Percentiles rank a stretch among this genome's conserved stretches.
Evolutionary conservation across 2,329 filamentous ascomycete species (phyloP).

Genomic region (Fusarium concolor): DNA sequence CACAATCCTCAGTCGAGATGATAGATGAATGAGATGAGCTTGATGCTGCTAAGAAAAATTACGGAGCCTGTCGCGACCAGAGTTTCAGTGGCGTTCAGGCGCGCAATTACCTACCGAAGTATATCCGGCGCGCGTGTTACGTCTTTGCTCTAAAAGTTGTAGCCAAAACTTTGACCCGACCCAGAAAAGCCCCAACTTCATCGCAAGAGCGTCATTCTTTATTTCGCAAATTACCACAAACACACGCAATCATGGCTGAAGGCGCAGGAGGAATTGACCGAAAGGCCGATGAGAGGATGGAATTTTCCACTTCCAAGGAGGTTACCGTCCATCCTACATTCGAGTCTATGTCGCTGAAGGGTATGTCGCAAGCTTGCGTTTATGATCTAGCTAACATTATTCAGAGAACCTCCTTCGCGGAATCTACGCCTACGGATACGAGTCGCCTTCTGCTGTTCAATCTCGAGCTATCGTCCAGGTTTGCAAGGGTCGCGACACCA

Average conservation of each 20-base stretch:
- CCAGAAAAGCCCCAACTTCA: constrained; percentile 18
- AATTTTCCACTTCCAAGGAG: constrained; percentile 98
- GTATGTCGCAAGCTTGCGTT: constrained; percentile 52
- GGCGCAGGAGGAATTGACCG: constrained; percentile 81
- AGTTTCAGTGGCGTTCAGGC: constrained; percentile 42
- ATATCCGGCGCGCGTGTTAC: constrained; percentile 46
- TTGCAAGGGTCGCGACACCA: constrained; percentile 98
- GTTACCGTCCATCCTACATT: constrained; percentile 95
- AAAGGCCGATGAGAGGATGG: constrained; percentile 95
- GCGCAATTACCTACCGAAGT: constrained; percentile 43
- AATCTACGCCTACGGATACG: constrained; percentile 98
- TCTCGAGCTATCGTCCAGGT: constrained; percentile 98
- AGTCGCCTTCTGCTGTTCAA: constrained; percentile 97
- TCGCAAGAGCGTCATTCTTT: constrained; percentile 28
- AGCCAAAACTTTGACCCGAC: constrained; percentile 45
- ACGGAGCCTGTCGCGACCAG: constrained; percentile 42
- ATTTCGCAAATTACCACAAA: constrained; percentile 1
- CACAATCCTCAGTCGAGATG: neutral
- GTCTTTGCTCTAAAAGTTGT: constrained; percentile 28
- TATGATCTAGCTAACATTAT: constrained; percentile 24
- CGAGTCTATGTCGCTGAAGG: constrained; percentile 95
- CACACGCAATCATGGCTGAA: constrained; percentile 80
- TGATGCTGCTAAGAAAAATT: constrained; percentile 44
- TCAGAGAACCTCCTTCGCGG: constrained; percentile 92
- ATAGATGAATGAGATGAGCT: constrained; percentile 29